phyloP scores from a whole-genome alignment of 202 grass and related monocot genomes.

The Carex sylvatica region DNA sequence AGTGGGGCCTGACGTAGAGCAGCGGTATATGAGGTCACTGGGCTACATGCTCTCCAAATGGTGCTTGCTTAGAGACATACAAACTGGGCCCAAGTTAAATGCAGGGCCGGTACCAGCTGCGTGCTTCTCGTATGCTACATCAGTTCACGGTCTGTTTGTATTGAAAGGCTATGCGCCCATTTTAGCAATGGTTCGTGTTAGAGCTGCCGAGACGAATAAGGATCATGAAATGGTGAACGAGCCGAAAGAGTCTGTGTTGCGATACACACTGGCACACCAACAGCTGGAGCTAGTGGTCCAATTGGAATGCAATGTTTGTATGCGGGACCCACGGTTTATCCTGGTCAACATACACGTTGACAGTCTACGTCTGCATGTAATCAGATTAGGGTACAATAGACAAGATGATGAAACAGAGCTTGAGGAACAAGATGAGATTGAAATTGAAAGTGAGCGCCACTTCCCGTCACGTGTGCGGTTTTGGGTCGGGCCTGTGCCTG shows the following conservation, averaged over 20 bases:
- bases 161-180: slow-evolving; percentile 64
- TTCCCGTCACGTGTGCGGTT: slow-evolving; percentile 76
- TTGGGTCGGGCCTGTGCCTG: slow-evolving; percentile 64
- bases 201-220: not conserved
- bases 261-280: slow-evolving; percentile 69
- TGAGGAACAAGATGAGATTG: slow-evolving; percentile 21
- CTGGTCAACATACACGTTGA: slow-evolving; percentile 49
- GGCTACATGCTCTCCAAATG: slow-evolving; percentile 92
- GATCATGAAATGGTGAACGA: slow-evolving; percentile 26
- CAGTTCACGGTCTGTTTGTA: slow-evolving; percentile 55
- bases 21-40: slow-evolving; percentile 62
- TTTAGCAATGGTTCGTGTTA: slow-evolving; percentile 46
- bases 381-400: slow-evolving; percentile 52
- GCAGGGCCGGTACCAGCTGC: slow-evolving; percentile 21
- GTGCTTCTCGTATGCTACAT: slow-evolving; percentile 46
- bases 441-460: slow-evolving; percentile 49
- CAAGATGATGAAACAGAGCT: slow-evolving; percentile 13
- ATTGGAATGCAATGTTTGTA: slow-evolving; percentile 55
- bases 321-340: slow-evolving; percentile 43
- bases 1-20: slow-evolving; percentile 62
- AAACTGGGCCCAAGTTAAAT: not conserved
- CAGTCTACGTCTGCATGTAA: slow-evolving; percentile 66
- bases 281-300: slow-evolving; percentile 66
- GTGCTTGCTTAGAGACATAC: slow-evolving; percentile 73
- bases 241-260: slow-evolving; percentile 58